Evolutionary conservation across 1,139 yeast genomes (phyloP).

Genomic region (Debaryomyces subglobosus): DNA sequence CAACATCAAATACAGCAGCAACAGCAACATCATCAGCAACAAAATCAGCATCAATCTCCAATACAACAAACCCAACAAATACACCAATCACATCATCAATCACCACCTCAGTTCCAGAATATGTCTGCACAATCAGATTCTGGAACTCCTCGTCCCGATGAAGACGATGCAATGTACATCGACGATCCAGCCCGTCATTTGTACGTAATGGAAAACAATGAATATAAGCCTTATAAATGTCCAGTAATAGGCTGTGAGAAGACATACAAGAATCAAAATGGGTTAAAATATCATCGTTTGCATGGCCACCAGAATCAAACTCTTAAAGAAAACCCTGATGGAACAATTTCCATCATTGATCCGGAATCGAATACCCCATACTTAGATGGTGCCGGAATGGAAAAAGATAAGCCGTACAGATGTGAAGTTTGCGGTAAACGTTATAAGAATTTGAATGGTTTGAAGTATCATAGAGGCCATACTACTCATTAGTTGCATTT

Average conservation of each 20-base stretch:
- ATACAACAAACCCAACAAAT: constrained; percentile 16
- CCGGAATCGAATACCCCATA: constrained; percentile 91
- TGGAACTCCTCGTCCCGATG: constrained; percentile 38
- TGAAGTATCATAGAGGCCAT: constrained; percentile 96
- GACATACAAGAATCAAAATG: constrained; percentile 96
- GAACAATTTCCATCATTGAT: constrained; percentile 88
- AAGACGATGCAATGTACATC: constrained; percentile 63
- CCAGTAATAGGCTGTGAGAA: constrained; percentile 98
- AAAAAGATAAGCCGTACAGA: constrained; percentile 96
- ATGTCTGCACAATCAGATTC: constrained; percentile 19
- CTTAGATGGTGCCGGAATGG: constrained; percentile 91
- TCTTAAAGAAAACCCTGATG: constrained; percentile 87
- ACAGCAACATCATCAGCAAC: constrained; percentile 20
- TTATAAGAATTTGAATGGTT: constrained; percentile 92
- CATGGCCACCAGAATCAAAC: constrained; percentile 98
- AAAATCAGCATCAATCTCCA: constrained; percentile 16
- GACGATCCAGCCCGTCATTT: constrained; percentile 94
- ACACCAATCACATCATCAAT: constrained; percentile 19
- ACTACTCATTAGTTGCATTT: constrained; percentile 70
- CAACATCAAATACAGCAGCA: constrained; percentile 21
- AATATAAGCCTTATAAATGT: constrained; percentile 93
- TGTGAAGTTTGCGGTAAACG: constrained; percentile 98
- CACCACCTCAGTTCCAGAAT: constrained; percentile 20
- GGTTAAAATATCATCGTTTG: constrained; percentile 89
- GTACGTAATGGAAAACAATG: constrained; percentile 89